Base-by-base conservation (phyloP, 2,329 filamentous ascomycete genomes). In the Colletotrichum euphorbiae region DNA sequence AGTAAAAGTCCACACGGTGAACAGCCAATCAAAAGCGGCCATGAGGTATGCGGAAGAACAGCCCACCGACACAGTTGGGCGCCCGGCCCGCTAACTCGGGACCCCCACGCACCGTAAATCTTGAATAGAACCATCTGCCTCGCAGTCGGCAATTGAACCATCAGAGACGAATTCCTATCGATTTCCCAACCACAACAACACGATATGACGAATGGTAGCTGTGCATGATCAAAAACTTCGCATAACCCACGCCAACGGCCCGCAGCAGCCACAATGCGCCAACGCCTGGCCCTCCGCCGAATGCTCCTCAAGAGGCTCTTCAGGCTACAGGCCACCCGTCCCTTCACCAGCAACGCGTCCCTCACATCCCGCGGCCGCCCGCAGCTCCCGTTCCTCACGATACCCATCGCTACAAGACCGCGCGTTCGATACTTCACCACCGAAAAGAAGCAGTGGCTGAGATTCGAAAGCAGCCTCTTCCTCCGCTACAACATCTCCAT, bases 401-500 rank as follows among this genome's bases (percentile, higher is more conserved):
- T 82, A 2, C 84, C 81, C 43, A 70, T 78, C 43, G 62, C 80
- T 46, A 77, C 83, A 55, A 84, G 87, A 56, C 82, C 88, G 48
- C 82, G 90, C 42, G 87, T 87, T 3, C 90, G 94, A 59, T 87
- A 92, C 69, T 87, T 97, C 68, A 93, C 92, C n/a, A 97, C 93
- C 0, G 91, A 94, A 76, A 89, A 89, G 70, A 91, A 89, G 71
- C 81, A 83, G 70, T 93, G 90, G 82, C 82, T 94, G 66, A 90
- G 87, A 70, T 85, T 91, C 71, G 91, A 95, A 73, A 83, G 93
- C 52, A 88, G 88, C 73, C 84, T 91, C 33, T 90, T 90, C 45
- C 81, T 90, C 36, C 92, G 92, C 71, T 93, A 89, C 77, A 90
- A 86, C 0, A 73, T 85, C n/a, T 84, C 87, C 31, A 78, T 92